These are phyloP conservation scores for Colletotrichum somersetense DNA, from an alignment of 2,329 filamentous ascomycete genomes.

Conservation along the genomic window DNA sequence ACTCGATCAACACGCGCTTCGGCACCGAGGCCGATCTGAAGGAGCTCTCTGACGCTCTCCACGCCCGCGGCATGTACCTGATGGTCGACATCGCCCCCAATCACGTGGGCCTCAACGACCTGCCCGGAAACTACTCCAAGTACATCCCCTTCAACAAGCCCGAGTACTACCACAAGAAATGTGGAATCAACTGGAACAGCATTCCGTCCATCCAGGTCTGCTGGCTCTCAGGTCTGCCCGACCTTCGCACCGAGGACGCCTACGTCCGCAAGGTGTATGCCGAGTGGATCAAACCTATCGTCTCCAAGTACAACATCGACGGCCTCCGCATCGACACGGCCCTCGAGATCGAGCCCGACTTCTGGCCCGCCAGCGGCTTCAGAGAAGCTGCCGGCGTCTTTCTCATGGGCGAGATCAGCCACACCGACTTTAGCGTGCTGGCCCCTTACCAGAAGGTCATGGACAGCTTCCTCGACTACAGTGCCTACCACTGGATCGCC, in stretches of 20 bases:
- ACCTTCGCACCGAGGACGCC: conserved; percentile 67
- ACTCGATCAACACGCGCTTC: conserved; percentile 61
- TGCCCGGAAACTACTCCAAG: conserved; percentile 43
- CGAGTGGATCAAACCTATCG: conserved; percentile 70
- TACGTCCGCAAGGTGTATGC: conserved; percentile 64
- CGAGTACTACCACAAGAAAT: conserved; percentile 72
- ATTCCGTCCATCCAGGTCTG: conserved; percentile 63
- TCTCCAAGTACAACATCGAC: conserved; percentile 73
- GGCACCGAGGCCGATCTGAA: conserved; percentile 63
- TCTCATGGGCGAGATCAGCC: conserved; percentile 70
- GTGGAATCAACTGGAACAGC: conserved; percentile 68
- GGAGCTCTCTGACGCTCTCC: conserved; percentile 60
- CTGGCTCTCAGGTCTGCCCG: conserved; percentile 70
- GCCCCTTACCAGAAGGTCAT: conserved; percentile 66
- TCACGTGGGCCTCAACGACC: conserved; percentile 57
- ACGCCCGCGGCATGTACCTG: conserved; percentile 66
- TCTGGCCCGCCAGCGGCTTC: conserved; percentile 64
- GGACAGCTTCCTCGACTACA: conserved; percentile 72
- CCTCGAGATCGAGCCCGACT: conserved; percentile 71
- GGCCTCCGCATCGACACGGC: conserved; percentile 72
- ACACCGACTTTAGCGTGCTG: conserved; percentile 64
- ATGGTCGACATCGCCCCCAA: conserved; percentile 69
- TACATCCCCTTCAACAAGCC: conserved; percentile 58
- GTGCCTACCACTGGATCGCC: conserved; percentile 55
- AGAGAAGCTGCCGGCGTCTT: conserved; percentile 68